phyloP scores from a whole-genome alignment of 192 early-diverging fungal species.

The Entophlyctis helioformis region DNA sequence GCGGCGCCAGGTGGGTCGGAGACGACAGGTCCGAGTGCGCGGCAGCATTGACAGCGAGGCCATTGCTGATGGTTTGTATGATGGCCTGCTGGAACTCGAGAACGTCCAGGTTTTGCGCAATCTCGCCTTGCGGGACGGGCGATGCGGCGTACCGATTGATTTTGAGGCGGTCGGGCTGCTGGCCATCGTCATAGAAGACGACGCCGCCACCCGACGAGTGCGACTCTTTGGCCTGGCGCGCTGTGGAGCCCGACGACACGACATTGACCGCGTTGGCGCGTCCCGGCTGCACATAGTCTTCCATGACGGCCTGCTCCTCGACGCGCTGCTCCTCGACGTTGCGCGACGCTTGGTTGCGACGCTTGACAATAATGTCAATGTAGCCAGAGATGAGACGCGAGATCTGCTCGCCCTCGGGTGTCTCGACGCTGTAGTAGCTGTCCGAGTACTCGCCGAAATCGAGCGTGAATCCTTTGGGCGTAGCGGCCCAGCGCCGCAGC shows the following conservation, averaged over 20 bases:
- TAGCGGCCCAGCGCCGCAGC: constrained; percentile 43
- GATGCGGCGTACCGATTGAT: background rate
- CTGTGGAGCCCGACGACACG: constrained; percentile 9
- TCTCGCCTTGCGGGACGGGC: no score
- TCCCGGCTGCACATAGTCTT: constrained; percentile 40
- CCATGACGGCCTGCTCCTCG: constrained; percentile 37
- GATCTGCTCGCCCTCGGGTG: constrained; percentile 44
- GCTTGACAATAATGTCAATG: constrained; percentile 54
- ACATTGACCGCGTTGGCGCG: constrained; percentile 26
- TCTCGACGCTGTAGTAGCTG: constrained; percentile 41
- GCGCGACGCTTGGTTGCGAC: constrained; percentile 38
- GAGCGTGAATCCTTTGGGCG: constrained; percentile 41
- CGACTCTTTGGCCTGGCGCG: constrained; percentile 22
- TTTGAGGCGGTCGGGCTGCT: no score
- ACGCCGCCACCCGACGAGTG: constrained; percentile 15
- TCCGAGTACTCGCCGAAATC: constrained; percentile 53
- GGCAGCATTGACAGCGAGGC: constrained; percentile 28
- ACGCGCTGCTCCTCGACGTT: constrained; percentile 31
- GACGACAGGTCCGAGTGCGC: constrained; percentile 19
- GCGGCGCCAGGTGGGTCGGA: constrained; percentile 30
- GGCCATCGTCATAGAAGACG: background rate
- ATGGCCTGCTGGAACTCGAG: constrained; percentile 31
- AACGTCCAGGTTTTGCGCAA: constrained; percentile 16
- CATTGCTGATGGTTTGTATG: constrained; percentile 31
- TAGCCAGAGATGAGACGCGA: constrained; percentile 47